Base-by-base conservation (phyloP, 495 filamentous ascomycete species). In the Hypomontagnella submonticulosa region DNA sequence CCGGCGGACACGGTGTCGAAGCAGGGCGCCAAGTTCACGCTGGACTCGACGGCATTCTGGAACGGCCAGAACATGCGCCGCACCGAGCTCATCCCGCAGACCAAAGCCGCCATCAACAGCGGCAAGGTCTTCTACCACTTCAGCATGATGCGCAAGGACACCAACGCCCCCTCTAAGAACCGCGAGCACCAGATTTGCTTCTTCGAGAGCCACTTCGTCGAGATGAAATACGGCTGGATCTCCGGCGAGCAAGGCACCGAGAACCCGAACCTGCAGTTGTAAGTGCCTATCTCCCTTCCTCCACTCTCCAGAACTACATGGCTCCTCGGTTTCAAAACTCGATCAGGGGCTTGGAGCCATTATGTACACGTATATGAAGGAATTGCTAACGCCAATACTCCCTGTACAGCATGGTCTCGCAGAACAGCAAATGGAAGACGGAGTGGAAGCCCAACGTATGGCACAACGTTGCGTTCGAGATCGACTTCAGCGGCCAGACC, bases 401-500 rank as follows among this genome's bases (percentile, higher is more conserved):
- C 38, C 18, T 32, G 47, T 57, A 16, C 18, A 75, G 64, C 67
- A 79, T 80, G 78, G 75, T 76, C 33, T 74, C 67, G 42, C 73
- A 76, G 66, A 73, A 74, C 69, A 72, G 69, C 47, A 71, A 75
- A 62, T 79, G 76, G 77, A 78, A 77, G 73, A 72, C 73, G 46
- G 77, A 77, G 66, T 79, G 76, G 77, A 75, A 76, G 62, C 74
- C 88, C 1, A 81, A 81, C 34, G 82, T 87, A 1, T 91, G 88
- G 88, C 87, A 92, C 65, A 92, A 91, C 72, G 82, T 91, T 67
- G 89, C 89, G 15, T 88, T 86, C 60, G 81, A 85, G 63, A 86
- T 88, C 69, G 77, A 90, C 77, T 92, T 92, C 67, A 69, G 67
- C 27, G 80, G 76, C 30, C 76, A 80, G 64, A 83, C 80, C 2